Base-by-base conservation (phyloP, 345 rosid genomes). In the Tarenaya hassleriana region DNA sequence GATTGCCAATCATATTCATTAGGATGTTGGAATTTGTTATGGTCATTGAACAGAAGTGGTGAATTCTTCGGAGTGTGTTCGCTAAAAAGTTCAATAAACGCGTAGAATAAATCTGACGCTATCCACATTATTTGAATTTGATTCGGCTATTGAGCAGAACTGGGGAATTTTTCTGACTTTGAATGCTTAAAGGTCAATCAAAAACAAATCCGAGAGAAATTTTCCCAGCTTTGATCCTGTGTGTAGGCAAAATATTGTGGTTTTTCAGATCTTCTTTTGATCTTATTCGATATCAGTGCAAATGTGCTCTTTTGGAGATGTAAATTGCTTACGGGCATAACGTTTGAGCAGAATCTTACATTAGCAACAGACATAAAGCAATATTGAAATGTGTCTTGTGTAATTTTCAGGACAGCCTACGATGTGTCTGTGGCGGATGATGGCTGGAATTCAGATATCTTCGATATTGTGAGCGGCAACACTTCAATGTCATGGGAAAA, bases 401-500 rank as follows among this genome's bases (percentile, higher is more conserved):
- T 13, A 20, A 10, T 11, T 47, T 42, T 24, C 79, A 88, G 95
- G 80, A 78, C 84, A 16, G 92, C 79, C 0, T 88, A 75, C 70
- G 97, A 88, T 61, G 74, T 85, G 44, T 83, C 69, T 58, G 63
- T 88, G 19, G 42, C 50, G 37, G 95, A 85, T 67, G 76, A 77
- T 58, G 42, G 71, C 38, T 88, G 97, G 97, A 75, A 85, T 17
- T 39, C 66, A 62, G 81, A 77, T 60, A 17, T 50, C 18, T 88
- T 85, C 67, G 71, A 69, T 39, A 49, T 77, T 34, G 46, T 85
- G 67, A 68, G 58, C 21, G 92, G 95, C 4, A 88, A 85, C 73
- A 58, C 62, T 61, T 78, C 95, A 34, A 70, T 47, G 20, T 80
- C 97, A 13, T 85, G 97, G 95, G 97, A 80, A 60, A 80, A 83